phyloP scores from a whole-genome alignment of 495 filamentous ascomycete species.

The Barbatosphaeria neglecta region DNA sequence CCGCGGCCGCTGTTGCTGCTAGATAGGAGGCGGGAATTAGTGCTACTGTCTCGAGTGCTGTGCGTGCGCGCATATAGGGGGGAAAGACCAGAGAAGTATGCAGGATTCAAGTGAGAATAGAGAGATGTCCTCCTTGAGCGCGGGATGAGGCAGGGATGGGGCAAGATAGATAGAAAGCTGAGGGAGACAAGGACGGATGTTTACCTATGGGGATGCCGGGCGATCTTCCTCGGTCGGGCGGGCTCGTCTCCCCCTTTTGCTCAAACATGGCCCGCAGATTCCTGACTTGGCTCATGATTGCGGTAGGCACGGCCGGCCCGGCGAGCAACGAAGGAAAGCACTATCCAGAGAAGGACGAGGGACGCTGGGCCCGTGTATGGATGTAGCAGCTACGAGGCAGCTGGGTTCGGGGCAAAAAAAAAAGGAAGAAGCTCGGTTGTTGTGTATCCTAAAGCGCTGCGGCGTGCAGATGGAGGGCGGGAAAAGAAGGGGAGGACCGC shows the following conservation, averaged over 20 bases:
- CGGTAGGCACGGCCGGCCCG: conserved; percentile 4
- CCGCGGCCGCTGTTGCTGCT: conserved; percentile 6
- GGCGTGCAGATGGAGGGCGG: too few species aligned
- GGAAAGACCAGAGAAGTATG: too few species aligned
- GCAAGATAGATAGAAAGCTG: conserved; percentile 1
- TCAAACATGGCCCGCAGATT: conserved; percentile 87
- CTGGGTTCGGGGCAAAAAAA: too few species aligned
- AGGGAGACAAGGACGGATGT: conserved; percentile 5
- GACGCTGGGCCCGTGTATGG: not conserved
- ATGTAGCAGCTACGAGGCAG: not conserved
- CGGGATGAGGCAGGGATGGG: not conserved
- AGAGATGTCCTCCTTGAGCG: not conserved
- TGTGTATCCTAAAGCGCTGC: too few species aligned
- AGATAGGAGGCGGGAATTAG: not conserved
- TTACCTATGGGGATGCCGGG: conserved; percentile 36
- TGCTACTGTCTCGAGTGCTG: too few species aligned
- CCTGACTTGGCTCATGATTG: conserved; percentile 38
- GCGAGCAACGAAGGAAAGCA: not conserved
- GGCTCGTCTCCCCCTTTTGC: conserved; percentile 49
- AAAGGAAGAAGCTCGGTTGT: too few species aligned
- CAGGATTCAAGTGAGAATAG: not conserved
- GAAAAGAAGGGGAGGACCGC: too few species aligned
- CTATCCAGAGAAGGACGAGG: not conserved
- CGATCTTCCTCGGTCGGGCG: conserved; percentile 64
- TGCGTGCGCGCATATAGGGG: too few species aligned